Evolutionary conservation across 768 basidiomycete genomes (phyloP), one percentile per base, ranked within the genome.

Genomic region (Lepiota subincarnata): DNA sequence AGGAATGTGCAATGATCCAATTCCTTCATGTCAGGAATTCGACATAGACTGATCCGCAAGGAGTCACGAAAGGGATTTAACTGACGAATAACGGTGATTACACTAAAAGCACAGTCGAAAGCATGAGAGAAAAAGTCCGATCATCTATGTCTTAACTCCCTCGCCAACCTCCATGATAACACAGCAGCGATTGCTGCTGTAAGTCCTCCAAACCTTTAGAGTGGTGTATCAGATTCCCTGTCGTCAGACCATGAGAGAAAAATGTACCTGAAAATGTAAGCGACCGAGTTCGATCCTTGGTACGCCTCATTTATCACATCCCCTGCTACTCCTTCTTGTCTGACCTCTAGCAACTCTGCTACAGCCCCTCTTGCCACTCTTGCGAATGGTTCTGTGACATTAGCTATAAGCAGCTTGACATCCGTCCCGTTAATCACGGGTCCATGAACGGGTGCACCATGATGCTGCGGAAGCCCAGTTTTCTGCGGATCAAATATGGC

Each of bases 401-500:
- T 55, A 2, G 37, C 52, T 38, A 53, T 28, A n/a, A 51, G 35
- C 5, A 43, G 6, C 16, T 48, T 43, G 6, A 43, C 49, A 36
- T 55, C 55, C 11, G 51, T 55, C 18, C 38, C 28, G 46, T 53
- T 41, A 36, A 59, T 14, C n/a, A 49, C 28, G 36, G 59, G 46
- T 16, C 48, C 42, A 19, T 48, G 45, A 6, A 45, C 46, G 50
- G 28, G 41, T 52, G 59, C 53, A 46, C 36, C 64, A 16, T 63
- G 66, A 36, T 74, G 70, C 1, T 68, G 68, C 8, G 73, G 74
- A 1, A 74, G 55, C 22, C 67, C 71, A 4, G 75, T 72, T 50
- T 77, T 81, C 20, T 70, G 64, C 0, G 88, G 86, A 55, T 96
- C 94, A 56, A 93, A 76, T 4, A 97, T 68, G 13, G 89, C 89